Evolutionary conservation across 768 basidiomycete genomes (phyloP).

Genomic region (Phallus indusiatus): DNA sequence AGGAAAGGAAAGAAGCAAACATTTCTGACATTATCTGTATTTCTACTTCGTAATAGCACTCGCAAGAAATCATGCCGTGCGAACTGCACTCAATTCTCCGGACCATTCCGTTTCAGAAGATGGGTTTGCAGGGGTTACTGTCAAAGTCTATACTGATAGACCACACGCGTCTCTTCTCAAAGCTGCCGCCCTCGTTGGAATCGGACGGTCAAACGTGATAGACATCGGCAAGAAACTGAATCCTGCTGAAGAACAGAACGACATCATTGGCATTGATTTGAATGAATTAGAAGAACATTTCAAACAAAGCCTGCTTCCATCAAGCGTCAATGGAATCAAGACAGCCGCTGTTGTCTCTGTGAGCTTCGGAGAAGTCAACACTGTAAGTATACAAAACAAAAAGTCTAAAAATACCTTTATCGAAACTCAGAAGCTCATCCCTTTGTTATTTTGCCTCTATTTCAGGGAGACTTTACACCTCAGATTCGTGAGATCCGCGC

Average conservation of each 20-base stretch:
- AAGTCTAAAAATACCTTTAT: not conserved
- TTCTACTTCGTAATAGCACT: constrained; percentile 16
- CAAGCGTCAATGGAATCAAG: constrained; percentile 16
- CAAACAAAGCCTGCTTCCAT: constrained; percentile 16
- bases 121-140: constrained; percentile 22
- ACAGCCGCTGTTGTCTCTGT: constrained; percentile 17
- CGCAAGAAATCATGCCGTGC: constrained; percentile 25
- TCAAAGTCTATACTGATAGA: constrained; percentile 25
- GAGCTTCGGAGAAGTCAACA: constrained; percentile 34
- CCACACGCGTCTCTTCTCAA: constrained; percentile 33
- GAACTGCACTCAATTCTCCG: constrained; percentile 15
- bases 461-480: constrained; percentile 24
- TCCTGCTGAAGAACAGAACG: constrained; percentile 17
- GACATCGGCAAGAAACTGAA: constrained; percentile 15
- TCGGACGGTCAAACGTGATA: constrained; percentile 27
- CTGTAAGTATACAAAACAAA: constrained; percentile 14
- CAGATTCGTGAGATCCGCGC: constrained; percentile 20
- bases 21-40: not conserved
- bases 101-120: constrained; percentile 28
- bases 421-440: not conserved
- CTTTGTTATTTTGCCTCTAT: not conserved
- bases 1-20: not conserved
- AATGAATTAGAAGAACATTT: constrained; percentile 20
- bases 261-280: constrained; percentile 11
- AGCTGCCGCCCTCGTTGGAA: constrained; percentile 28